Base-by-base conservation (phyloP, 495 filamentous ascomycete species). In the Tuber umbilicatum region DNA sequence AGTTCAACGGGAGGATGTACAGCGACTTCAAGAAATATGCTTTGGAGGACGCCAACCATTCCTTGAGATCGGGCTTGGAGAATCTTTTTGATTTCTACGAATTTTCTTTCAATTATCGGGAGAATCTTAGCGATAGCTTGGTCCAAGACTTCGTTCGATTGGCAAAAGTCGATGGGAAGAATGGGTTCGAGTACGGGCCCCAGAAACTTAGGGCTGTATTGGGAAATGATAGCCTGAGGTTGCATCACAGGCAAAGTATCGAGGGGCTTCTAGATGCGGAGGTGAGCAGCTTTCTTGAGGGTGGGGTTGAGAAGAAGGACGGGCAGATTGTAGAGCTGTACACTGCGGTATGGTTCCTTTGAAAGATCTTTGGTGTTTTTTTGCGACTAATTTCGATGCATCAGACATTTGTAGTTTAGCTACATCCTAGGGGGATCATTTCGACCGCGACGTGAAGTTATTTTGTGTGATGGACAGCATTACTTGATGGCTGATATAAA, bases 1-100 rank as follows among this genome's bases (percentile, higher is more conserved):
- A 90, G 81, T 95, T 95, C 87, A 91, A 95, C 83, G 84, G 85
- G 73, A 86, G 85, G 75, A 91, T 97, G 88, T 97, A 96, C 85
- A 84, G 88, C 81, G 91, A 96, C 83, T 95, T 96, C 84, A 86
- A 89, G 76, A 84, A 85, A 77, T 86, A 87, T 80, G 92, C 93
- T 73, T 83, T 91, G 75, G 90, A 91, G 79, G 93, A 97, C 81
- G 85, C 84, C 5, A 76, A 81, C 42, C n/a, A 60, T 37, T 78
- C 73, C 5, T 42, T 70, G 21, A 74, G 80, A 21, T 73, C 69
- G 64, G 80, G 80, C 12, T 41, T 81, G 35, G 80, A 81, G 23
- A 71, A 75, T 42, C 70, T 81, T 14, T 81, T 78, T 39, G 78
- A 76, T 38, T 75, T 81, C 39, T 81, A 81, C 50, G 80, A 81